Evolutionary conservation across 768 basidiomycete species (phyloP).

Genomic region (Suillus plorans): DNA sequence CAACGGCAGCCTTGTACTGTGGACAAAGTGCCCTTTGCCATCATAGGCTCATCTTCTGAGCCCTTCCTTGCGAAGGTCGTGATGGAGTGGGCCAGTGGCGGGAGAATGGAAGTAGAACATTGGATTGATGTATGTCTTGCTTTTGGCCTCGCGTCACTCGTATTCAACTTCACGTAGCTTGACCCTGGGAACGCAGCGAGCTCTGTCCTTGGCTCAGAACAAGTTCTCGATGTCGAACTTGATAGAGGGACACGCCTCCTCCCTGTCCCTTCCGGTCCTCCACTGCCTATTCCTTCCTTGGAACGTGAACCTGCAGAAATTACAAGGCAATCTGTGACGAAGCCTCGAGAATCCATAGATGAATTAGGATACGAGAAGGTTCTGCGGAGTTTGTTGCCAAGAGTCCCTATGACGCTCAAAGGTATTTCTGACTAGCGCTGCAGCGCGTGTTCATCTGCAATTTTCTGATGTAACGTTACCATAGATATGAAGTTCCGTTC

Average conservation of each 20-base stretch:
- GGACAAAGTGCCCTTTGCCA: slow-evolving; percentile 39
- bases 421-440: slow-evolving; percentile 24
- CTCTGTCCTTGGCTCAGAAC: slow-evolving; percentile 47
- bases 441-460: not conserved
- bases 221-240: slow-evolving; percentile 50
- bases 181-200: slow-evolving; percentile 38
- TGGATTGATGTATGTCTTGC: slow-evolving; percentile 47
- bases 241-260: slow-evolving; percentile 42
- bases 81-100: slow-evolving; percentile 40
- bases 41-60: slow-evolving; percentile 40
- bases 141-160: not conserved
- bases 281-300: slow-evolving; percentile 26
- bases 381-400: slow-evolving; percentile 37
- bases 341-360: not conserved
- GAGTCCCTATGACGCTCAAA: slow-evolving; percentile 44
- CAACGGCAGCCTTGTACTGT: slow-evolving; percentile 30
- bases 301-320: slow-evolving; percentile 19
- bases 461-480: not conserved
- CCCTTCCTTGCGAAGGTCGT: slow-evolving; percentile 45
- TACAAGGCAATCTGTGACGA: slow-evolving; percentile 1
- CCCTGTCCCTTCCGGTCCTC: slow-evolving; percentile 23
- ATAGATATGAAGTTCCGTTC: slow-evolving; percentile 38
- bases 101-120: slow-evolving; percentile 48
- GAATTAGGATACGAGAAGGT: slow-evolving; percentile 28
- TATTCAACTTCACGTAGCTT: slow-evolving; percentile 30